Conservation (phyloP, 2,329 filamentous ascomycete species). For the Scedosporium aurantiacum region DNA sequence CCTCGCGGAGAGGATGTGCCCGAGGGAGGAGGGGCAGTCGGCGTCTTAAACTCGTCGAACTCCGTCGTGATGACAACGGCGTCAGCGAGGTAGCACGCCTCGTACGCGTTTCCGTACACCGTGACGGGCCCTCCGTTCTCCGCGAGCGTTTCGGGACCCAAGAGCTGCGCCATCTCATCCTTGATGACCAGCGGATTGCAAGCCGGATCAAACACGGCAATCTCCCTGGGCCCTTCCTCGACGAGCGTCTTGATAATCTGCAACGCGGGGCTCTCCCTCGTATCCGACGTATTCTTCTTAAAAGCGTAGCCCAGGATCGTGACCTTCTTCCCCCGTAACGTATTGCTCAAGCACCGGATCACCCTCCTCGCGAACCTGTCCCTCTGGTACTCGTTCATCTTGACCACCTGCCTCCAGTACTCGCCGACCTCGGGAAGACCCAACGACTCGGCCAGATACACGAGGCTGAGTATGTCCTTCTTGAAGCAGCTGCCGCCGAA, state of each 20-base stretch:
- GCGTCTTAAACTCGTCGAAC: slow-evolving; percentile 43
- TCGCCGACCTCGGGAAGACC: slow-evolving; percentile 59
- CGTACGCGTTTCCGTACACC: slow-evolving; percentile 37
- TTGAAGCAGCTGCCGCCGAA: slow-evolving; percentile 76
- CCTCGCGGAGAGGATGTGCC: slow-evolving; percentile 11
- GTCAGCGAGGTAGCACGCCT: slow-evolving; percentile 36
- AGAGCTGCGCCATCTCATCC: slow-evolving; percentile 36
- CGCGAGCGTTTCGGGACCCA: slow-evolving; percentile 21
- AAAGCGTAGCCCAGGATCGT: slow-evolving; percentile 66
- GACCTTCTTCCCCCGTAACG: slow-evolving; percentile 58
- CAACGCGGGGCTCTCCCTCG: slow-evolving; percentile 58
- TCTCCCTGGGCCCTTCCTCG: slow-evolving; percentile 50
- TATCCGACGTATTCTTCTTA: slow-evolving; percentile 71
- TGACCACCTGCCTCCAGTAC: slow-evolving; percentile 65
- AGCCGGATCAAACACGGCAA: slow-evolving; percentile 59
- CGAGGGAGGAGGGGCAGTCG: slow-evolving; percentile 17
- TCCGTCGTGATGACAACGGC: slow-evolving; percentile 45
- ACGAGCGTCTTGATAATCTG: slow-evolving; percentile 56
- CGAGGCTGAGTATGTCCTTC: slow-evolving; percentile 65
- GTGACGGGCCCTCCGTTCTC: slow-evolving; percentile 31
- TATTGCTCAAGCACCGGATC: slow-evolving; percentile 56
- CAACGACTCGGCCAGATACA: slow-evolving; percentile 61
- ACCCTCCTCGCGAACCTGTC: slow-evolving; percentile 57
- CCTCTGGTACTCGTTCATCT: slow-evolving; percentile 67
- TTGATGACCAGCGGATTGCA: slow-evolving; percentile 40